Base-by-base conservation (phyloP, 148 eudicot species). In the Silene uniflora region DNA sequence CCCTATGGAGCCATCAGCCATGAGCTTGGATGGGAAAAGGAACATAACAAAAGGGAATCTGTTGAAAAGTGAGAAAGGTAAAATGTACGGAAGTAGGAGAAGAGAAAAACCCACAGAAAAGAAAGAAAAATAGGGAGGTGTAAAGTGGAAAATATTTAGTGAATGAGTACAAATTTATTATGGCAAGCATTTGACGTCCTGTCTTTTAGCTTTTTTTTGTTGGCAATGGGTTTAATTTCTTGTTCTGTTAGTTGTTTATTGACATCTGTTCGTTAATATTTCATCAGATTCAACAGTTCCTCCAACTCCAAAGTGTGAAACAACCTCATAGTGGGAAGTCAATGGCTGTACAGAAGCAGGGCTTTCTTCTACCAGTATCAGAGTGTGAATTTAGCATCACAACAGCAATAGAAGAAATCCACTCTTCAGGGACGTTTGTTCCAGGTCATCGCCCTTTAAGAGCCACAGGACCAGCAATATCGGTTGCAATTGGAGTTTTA, bases 381-480 rank as follows among this genome's bases (percentile, higher is more conserved):
- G 93, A 94, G 71, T 91, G 93, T 75, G 97, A 94, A 84, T 94
- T 94, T 83, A 87, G 71, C 72, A 66, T 94, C 75, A 88, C 90
- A 16, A 68, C 91, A 39, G 86, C 91, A 80, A 88, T 94, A 46
- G 98, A 94, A 76, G 98, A 94, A 60, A 78, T 94, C 60, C 87
- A 71, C 72, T 80, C 87, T 85, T 88, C 91, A 64, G 80, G 85
- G 47, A 79, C 35, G 25, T 62, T 80, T 71, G 69, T 39, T 44
- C 80, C 87, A 62, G 92, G 91, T 17, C 86, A 84, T 77, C 96
- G 98, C 32, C 93, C 93, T 79, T 75, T 77, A 56, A 91, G 98
- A 75, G 89, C 87, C 70, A 91, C 97, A 0, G 98, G 98, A 47
- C 82, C 86, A 47, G 97, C 97, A 60, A 89, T 94, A 84, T 88